A percentile compares a stretch with the other conserved stretches of the same genome.
Conservation (phyloP, 202 grass and related monocot genomes). For the Carex arenaria region DNA sequence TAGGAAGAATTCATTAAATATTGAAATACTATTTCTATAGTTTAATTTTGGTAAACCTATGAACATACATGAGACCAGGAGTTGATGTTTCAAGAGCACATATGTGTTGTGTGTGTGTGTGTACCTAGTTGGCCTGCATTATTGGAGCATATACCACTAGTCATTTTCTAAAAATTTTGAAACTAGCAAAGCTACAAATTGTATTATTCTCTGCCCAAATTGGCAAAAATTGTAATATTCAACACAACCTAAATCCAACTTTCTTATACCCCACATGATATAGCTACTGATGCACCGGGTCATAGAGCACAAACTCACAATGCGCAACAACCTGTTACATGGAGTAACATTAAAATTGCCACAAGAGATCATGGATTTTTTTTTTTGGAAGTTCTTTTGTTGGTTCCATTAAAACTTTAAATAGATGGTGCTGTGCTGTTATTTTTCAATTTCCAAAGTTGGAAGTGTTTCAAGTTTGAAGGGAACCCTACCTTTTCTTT, state of each 20-base stretch:
- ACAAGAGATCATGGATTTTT: neutral
- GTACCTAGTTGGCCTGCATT: neutral
- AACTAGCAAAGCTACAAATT: neutral
- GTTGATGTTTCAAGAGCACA: neutral
- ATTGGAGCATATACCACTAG: neutral
- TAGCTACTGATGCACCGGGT: neutral
- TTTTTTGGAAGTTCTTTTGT: neutral
- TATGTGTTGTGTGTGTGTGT: no score
- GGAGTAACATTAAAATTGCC: neutral
- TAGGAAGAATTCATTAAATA: neutral
- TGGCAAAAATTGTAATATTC: neutral
- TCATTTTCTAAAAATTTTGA: neutral
- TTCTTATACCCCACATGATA: neutral
- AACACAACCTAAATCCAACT: neutral
- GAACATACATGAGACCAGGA: neutral
- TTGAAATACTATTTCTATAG: neutral
- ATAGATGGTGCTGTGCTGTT: neutral
- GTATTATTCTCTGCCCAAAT: neutral
- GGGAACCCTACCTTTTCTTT: neutral
- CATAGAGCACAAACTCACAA: neutral
- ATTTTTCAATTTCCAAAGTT: conserved; percentile 11
- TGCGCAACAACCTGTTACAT: neutral
- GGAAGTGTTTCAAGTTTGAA: conserved; percentile 24
- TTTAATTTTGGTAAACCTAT: neutral
- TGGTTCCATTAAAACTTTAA: neutral